Base-by-base conservation (phyloP, 441 rosid genomes). In the Populus hybrid region DNA sequence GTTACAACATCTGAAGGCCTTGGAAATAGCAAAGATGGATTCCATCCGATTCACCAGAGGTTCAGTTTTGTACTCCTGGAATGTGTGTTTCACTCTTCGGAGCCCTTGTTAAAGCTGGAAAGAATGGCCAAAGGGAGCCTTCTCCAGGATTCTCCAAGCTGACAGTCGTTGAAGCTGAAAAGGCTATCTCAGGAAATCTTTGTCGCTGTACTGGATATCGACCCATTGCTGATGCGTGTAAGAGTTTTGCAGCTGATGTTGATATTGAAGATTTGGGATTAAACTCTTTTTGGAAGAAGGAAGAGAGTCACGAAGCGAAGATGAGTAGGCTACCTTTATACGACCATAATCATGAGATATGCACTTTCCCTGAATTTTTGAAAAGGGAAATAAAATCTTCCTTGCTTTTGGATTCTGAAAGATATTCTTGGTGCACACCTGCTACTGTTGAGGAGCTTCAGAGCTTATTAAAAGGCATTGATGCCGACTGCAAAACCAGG, bases 141-240 rank as follows among this genome's bases (percentile, higher is more conserved):
- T 65, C 74, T 20, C 82, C 64, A 9, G 94, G 97, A 11, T 85
- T 82, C 73, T 93, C 94, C 77, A 88, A 90, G 86, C 73, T 94
- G 66, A 91, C 97, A 1, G 84, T 80, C 23, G 61, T 77, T 12
- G 96, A 92, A 82, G 98, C 99, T n/a, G 97, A 95, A 78, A 95
- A 85, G 76, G 88, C 96, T 53, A 82, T 92, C 9, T 38, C 84
- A 0, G 97, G 98, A 42, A 95, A 95, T 84, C 89, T 95, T 77
- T 95, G 99, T 73, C 92, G 97, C 20, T 95, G 99, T 80, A 95
- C 99, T 0, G 98, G 99, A 36, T 95, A 95, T 77, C 91, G 97
- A 40, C 92, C 99, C 9, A 87, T 95, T 78, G 91, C 84, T 14
- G 98, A 95, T 82, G 97, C 89, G 10, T 92, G 98, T 80, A 95